Base-by-base conservation (phyloP, 495 filamentous ascomycete genomes). In the Evansstolkia leycettana region DNA sequence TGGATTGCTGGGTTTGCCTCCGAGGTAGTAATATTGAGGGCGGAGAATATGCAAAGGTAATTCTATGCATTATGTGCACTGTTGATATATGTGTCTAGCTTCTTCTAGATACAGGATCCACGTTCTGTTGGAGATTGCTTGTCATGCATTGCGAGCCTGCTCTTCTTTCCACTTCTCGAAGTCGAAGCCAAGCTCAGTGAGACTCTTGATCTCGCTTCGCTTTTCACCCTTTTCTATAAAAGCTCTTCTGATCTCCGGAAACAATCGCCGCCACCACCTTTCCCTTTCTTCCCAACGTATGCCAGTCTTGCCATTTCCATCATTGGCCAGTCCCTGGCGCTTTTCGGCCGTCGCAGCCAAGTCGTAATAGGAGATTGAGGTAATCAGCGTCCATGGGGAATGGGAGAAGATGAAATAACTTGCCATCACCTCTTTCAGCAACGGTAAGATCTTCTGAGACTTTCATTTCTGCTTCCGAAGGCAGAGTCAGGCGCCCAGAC, bases 371-470 rank as follows among this genome's bases (percentile, higher is more conserved):
- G 34, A 64, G 54, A 46, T 93, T 87, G 48, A 94, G 72, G 39
- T 92, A 92, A 7, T 79, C 66, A 0, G 72, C 80, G 54, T 95
- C 89, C 32, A 70, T 65, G 0, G 84, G 81, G 47, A 76, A 90
- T 2, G 67, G 65, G 16, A 94, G 64, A 5, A 76, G 36, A 43
- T 84, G 80, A 38, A 84, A 87, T 7, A 35, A 29, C 36, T 58
- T 69, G 3, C 66, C 72, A 30, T 52, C 47, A 1, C 75, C 75
- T 15, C 53, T 62, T 31, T 54, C 45, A 46, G 41, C 58, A 31
- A 57, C 51, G 14, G 45, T 49, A 0, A 40, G 28, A 5, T 46
- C 37, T 47, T 84, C 79, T 82, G 82, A 90, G 5, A 40, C 45
- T 40, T 55, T 45, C 80, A 94, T 90, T 17, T 76, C 73, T 6